Conservation (phyloP, 78 protist genomes). For the Parvularia atlantis region DNA sequence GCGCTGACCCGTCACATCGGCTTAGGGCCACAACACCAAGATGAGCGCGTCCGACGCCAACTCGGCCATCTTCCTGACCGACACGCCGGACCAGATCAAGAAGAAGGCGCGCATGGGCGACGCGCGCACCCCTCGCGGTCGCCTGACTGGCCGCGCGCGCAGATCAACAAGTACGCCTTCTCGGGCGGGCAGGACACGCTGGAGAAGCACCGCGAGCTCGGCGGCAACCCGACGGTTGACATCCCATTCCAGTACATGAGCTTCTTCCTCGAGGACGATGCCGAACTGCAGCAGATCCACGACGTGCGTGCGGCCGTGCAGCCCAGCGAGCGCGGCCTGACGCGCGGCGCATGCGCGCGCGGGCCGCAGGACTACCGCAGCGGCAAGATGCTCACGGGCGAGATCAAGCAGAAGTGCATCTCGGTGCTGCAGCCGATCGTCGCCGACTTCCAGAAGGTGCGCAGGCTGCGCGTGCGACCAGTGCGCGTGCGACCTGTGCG, state of each 20-base stretch:
- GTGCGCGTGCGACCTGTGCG: no score
- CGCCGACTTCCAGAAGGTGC: constrained; percentile 28
- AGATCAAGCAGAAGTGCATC: constrained; percentile 67
- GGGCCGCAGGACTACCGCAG: constrained; percentile 41
- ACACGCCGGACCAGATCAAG: constrained; percentile 78
- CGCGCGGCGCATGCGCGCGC: background rate
- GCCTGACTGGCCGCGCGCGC: background rate
- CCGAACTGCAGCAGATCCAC: constrained; percentile 45
- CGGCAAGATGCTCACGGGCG: constrained; percentile 79
- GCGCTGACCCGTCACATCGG: no score
- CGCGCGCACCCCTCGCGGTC: no score
- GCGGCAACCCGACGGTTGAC: constrained; percentile 52
- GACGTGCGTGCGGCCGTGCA: background rate
- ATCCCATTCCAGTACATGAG: constrained; percentile 77
- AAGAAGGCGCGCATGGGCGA: constrained; percentile 41
- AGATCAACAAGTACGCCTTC: constrained; percentile 83
- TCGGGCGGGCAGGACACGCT: constrained; percentile 87
- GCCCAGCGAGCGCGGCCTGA: background rate
- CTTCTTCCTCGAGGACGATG: constrained; percentile 84
- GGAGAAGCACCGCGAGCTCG: constrained; percentile 78
- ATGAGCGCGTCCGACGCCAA: constrained; percentile 78
- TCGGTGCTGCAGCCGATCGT: constrained; percentile 31
- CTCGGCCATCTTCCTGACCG: constrained; percentile 85
- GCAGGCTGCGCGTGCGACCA: no score
- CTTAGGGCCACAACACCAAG: constrained; percentile 45